Conservation (phyloP, 352 stramenopile genomes). For the Aphanomyces euteiches region DNA sequence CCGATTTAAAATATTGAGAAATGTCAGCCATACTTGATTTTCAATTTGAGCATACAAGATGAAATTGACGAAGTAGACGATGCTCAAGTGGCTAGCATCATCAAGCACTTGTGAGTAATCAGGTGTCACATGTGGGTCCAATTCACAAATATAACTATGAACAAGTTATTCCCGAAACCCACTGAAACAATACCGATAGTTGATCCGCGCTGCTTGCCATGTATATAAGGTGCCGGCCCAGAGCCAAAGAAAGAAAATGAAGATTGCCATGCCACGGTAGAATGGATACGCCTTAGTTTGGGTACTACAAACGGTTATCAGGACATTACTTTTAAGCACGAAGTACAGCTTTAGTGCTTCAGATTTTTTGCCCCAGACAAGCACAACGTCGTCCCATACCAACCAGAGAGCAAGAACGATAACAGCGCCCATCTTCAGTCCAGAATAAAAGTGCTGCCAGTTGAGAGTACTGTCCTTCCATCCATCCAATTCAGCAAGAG, state of each 20-base stretch:
- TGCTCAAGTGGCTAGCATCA: slow-evolving; percentile 94
- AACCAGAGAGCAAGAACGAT: slow-evolving; percentile 88
- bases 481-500: slow-evolving; percentile 74
- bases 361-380: neutral
- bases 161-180: neutral
- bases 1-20: neutral
- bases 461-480: slow-evolving; percentile 69
- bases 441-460: slow-evolving; percentile 77
- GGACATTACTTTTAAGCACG: neutral
- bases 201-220: slow-evolving; percentile 86
- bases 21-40: slow-evolving; percentile 4
- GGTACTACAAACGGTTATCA: neutral
- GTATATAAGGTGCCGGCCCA: slow-evolving; percentile 90
- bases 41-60: slow-evolving; percentile 96
- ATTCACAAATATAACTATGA: slow-evolving; percentile 77
- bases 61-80: slow-evolving; percentile 92
- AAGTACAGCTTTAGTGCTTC: neutral
- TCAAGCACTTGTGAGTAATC: slow-evolving; percentile 90
- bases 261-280: slow-evolving; percentile 91
- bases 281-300: slow-evolving; percentile 81
- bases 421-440: slow-evolving; percentile 75
- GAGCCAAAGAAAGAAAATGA: slow-evolving; percentile 95
- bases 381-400: slow-evolving; percentile 80
- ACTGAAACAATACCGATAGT: slow-evolving; percentile 83
- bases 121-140: slow-evolving; percentile 82